These are phyloP conservation scores for Mycosphaerella arachidis DNA, from an alignment of 2,329 filamentous ascomycete species.

Conservation along the genomic window DNA sequence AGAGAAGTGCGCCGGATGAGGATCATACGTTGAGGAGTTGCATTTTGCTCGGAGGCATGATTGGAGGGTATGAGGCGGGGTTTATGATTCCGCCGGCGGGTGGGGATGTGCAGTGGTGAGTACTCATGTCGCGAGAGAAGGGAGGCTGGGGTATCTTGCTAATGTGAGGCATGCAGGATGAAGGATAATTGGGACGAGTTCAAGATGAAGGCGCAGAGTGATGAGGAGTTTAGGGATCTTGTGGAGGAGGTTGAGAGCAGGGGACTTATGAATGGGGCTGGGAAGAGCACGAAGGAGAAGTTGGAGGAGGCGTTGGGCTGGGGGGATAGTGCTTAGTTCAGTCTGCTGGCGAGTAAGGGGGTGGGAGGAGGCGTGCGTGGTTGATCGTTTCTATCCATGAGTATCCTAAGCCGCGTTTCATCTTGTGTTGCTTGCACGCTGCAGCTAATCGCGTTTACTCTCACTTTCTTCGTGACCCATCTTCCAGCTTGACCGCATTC, in stretches of 20 bases:
- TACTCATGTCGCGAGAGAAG: not conserved
- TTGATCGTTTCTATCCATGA: not conserved
- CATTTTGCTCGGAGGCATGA: conserved; percentile 28
- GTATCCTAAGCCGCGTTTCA: too few species aligned
- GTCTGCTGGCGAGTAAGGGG: not conserved
- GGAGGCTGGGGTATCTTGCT: not conserved
- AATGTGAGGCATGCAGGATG: conserved; percentile 19
- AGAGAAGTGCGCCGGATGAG: conserved; percentile 8
- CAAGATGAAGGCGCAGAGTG: conserved; percentile 31
- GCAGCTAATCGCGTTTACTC: too few species aligned
- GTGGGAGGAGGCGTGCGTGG: not conserved
- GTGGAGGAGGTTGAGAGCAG: conserved; percentile 31
- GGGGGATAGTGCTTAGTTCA: conserved; percentile 24
- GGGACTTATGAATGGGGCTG: conserved; percentile 22
- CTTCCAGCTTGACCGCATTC: too few species aligned
- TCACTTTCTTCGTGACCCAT: too few species aligned
- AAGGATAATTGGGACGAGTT: conserved; percentile 32
- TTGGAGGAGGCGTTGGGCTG: conserved; percentile 30
- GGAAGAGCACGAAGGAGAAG: conserved; percentile 17
- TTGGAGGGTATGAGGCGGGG: conserved; percentile 32
- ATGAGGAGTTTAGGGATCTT: conserved; percentile 33
- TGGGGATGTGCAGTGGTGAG: conserved; percentile 8
- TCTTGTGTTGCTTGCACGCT: too few species aligned
- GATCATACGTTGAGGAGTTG: conserved; percentile 23
- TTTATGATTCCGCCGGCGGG: conserved; percentile 20